Percentiles rank a stretch among this genome's conserved stretches.
These are phyloP conservation scores for Aureobasidium leucospermi DNA, from an alignment of 2,329 filamentous ascomycete genomes.

Conservation along the genomic window DNA sequence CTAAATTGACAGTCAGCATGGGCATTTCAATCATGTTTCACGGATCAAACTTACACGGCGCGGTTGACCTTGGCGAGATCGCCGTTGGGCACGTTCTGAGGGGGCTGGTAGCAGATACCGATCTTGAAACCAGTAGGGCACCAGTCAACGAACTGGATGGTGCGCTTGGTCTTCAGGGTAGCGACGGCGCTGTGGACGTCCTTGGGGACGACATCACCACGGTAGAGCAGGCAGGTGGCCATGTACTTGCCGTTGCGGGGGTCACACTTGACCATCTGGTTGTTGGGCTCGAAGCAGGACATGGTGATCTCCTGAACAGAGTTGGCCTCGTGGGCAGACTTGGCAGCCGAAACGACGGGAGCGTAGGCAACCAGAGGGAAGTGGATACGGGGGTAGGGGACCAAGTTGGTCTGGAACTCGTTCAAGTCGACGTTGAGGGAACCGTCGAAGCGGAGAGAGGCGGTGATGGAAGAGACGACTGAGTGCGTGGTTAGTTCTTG, in stretches of 20 bases:
- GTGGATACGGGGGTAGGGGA: slow-evolving; percentile 97
- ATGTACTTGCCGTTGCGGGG: slow-evolving; percentile 99
- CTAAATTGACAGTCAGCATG: slow-evolving; percentile 34
- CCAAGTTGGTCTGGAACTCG: slow-evolving; percentile 99
- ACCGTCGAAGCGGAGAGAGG: slow-evolving; percentile 95
- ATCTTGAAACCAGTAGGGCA: slow-evolving; percentile 99
- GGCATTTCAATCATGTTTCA: no score
- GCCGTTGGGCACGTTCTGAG: slow-evolving; percentile 90
- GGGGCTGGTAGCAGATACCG: slow-evolving; percentile 99
- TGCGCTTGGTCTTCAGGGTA: slow-evolving; percentile 97
- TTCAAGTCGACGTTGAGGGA: slow-evolving; percentile 99
- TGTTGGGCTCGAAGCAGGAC: slow-evolving; percentile 99
- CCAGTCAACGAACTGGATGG: slow-evolving; percentile 99
- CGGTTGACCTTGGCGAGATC: slow-evolving; percentile 97
- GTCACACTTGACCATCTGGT: slow-evolving; percentile 99
- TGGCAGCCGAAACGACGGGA: slow-evolving; percentile 87
- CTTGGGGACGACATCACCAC: slow-evolving; percentile 95
- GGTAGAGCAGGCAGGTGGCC: slow-evolving; percentile 96
- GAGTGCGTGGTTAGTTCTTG: slow-evolving; percentile 13
- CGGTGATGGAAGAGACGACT: slow-evolving; percentile 98
- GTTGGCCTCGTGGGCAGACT: slow-evolving; percentile 96
- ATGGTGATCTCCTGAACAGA: slow-evolving; percentile 97
- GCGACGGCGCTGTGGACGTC: slow-evolving; percentile 89
- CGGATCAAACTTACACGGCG: slow-evolving; percentile 67
- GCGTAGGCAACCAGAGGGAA: slow-evolving; percentile 97